Evolutionary conservation across 2,329 filamentous ascomycete genomes (phyloP).

Genomic region (Epichloe aotearoae): DNA sequence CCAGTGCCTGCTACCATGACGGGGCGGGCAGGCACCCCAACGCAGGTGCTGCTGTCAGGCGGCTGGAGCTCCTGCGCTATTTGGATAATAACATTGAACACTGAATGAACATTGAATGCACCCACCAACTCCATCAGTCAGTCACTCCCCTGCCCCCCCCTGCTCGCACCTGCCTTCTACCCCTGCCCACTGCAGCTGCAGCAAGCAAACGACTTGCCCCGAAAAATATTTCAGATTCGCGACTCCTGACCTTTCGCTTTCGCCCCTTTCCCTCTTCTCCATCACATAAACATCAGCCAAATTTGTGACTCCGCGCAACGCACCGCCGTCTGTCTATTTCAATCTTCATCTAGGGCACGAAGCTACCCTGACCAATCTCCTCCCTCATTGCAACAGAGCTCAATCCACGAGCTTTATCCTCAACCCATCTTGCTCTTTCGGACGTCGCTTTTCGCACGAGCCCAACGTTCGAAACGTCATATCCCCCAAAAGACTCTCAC

Average conservation of each 20-base stretch:
- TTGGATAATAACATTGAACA: neutral
- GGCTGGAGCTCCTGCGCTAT: neutral
- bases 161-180: constrained; percentile 1
- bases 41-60: neutral
- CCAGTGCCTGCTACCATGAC: no score
- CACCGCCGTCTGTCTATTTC: constrained; percentile 31
- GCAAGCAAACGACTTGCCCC: constrained; percentile 7
- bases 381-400: constrained; percentile 61
- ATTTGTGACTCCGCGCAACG: constrained; percentile 34
- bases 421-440: constrained; percentile 17
- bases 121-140: neutral
- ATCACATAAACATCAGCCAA: constrained; percentile 31
- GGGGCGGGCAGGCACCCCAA: neutral
- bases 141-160: neutral
- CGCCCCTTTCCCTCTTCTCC: constrained; percentile 21
- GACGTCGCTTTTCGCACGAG: constrained; percentile 29
- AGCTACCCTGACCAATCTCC: constrained; percentile 61
- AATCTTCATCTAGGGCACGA: constrained; percentile 63
- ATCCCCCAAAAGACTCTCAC: constrained; percentile 23
- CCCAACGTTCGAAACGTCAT: constrained; percentile 28
- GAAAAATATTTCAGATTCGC: constrained; percentile 29
- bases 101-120: neutral
- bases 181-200: constrained; percentile 4
- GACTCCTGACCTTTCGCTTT: constrained; percentile 14
- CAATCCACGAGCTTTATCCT: constrained; percentile 30